A percentile compares a stretch with the other conserved stretches of the same genome.
Conservation (phyloP, 768 basidiomycete species). For the Scleroderma citrinum region DNA sequence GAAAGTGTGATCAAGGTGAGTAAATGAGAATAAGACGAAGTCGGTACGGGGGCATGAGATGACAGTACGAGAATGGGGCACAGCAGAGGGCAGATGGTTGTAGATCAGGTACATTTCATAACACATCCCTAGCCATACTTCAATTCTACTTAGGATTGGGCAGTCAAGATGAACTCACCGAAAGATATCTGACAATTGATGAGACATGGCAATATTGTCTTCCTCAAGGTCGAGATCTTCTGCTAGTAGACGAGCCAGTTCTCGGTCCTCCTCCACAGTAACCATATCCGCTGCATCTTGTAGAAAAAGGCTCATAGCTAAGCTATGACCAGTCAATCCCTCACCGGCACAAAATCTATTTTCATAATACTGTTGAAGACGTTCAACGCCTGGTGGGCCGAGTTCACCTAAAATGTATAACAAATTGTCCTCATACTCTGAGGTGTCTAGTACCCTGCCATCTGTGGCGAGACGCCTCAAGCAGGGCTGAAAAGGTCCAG, state of each 20-base stretch:
- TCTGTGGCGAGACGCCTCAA: neutral
- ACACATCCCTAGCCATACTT: no score
- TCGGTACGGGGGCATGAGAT: no score
- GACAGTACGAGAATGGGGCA: no score
- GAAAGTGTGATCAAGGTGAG: no score
- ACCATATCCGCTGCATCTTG: conserved; percentile 17
- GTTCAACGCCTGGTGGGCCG: conserved; percentile 14
- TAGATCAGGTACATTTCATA: no score
- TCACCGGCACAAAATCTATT: conserved; percentile 3
- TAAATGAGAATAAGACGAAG: no score
- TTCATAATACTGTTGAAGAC: conserved; percentile 9
- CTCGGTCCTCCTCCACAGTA: conserved; percentile 14
- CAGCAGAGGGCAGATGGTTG: no score
- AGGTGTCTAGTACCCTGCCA: conserved; percentile 16
- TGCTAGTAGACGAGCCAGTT: conserved; percentile 16
- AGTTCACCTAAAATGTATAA: conserved; percentile 15
- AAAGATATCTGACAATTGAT: neutral
- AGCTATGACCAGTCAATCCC: conserved; percentile 17
- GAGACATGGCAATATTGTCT: neutral
- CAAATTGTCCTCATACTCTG: conserved; percentile 20
- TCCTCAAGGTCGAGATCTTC: conserved; percentile 5
- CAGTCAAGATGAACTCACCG: conserved; percentile 9
- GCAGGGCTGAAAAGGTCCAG: conserved; percentile 19
- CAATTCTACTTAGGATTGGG: neutral
- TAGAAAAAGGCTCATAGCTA: conserved; percentile 20